Evolutionary conservation across 352 stramenopile species (phyloP), one percentile per base, ranked within the genome.

Genomic region (Phytophthora aleatoria): DNA sequence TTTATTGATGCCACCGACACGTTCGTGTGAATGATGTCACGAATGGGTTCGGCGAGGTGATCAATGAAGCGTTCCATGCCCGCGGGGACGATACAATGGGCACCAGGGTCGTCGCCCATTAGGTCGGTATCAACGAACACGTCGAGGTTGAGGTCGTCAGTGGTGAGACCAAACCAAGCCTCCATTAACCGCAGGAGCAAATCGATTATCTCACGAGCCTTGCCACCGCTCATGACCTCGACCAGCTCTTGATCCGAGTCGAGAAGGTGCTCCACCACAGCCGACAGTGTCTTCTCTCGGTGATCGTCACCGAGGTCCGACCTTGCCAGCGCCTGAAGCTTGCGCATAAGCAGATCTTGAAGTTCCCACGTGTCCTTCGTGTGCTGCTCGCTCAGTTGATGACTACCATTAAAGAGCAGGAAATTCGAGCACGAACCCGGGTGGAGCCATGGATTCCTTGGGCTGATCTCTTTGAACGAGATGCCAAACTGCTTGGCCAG

Each of bases 11-110:
- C 33, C 20, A 74, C 69, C n/a, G 45, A 61, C 33, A 66, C 58
- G 61, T 77, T 75, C 3, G 64, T 77, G 31, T 67, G 71, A 30
- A 85, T 83, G 27, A 72, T 57, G n/a, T 77, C 64, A 2, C 55
- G 50, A 9, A 83, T 50, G 2, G 73, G 73, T 5, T 70, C 57
- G 0, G 67, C 63, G 1, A 88, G 59, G 28, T 73, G 55, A 20
- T 85, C 62, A 10, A 88, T 72, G 42, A 83, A 77, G 33, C 77
- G 77, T 45, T 89, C 72, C 77, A 90, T 87, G 16, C 79, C 79
- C 9, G 48, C 39, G 0, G 73, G 67, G 6, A 90, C 73, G 20
- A 90, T 76, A 57, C 75, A 83, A 54, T 90, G 81, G 1, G 79
- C 60, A 7, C 81, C 79, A 3, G 73, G 68, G 44, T 85, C 71